Percentiles rank a stretch among this genome's conserved stretches.
Conservation (phyloP, 495 filamentous ascomycete species). For the Letharia lupina region DNA sequence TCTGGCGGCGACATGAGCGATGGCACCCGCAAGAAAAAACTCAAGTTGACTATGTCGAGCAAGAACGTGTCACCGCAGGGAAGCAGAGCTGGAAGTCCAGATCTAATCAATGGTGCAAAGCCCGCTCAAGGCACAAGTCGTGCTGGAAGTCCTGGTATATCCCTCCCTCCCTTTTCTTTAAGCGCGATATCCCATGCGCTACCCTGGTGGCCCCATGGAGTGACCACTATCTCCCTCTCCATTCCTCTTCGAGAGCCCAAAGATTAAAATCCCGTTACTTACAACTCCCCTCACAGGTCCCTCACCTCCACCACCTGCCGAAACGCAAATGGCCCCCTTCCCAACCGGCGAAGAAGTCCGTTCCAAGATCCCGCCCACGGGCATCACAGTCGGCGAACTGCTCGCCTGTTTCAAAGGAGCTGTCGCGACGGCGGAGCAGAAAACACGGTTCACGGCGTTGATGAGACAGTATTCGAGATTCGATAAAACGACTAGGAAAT, state of each 20-base stretch:
- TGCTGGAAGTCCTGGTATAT: slow-evolving; percentile 24
- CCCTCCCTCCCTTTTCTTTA: slow-evolving; percentile 9
- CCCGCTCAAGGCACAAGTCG: slow-evolving; percentile 26
- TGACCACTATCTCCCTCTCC: neutral
- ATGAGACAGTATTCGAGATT: slow-evolving; percentile 43
- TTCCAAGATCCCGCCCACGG: slow-evolving; percentile 55
- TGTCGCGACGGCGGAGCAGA: slow-evolving; percentile 28
- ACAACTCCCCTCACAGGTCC: neutral
- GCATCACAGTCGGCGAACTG: slow-evolving; percentile 55
- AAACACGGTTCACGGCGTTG: slow-evolving; percentile 45
- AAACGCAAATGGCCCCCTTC: slow-evolving; percentile 31
- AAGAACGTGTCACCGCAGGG: slow-evolving; percentile 48
- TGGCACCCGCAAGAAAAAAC: slow-evolving; percentile 41
- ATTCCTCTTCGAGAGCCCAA: neutral
- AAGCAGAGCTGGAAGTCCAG: slow-evolving; percentile 47
- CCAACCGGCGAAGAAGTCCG: slow-evolving; percentile 64
- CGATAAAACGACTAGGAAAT: slow-evolving; percentile 38
- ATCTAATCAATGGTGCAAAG: slow-evolving; percentile 33
- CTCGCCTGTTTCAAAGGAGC: slow-evolving; percentile 47
- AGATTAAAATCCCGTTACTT: neutral
- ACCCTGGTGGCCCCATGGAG: slow-evolving; percentile 4
- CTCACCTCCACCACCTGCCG: neutral
- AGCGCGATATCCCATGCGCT: slow-evolving; percentile 1
- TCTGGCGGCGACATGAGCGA: slow-evolving; percentile 62
- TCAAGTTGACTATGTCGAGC: slow-evolving; percentile 51